Evolutionary conservation across 352 stramenopile species (phyloP), one percentile per base, ranked within the genome.

Genomic region (Phytophthora pistaciae): DNA sequence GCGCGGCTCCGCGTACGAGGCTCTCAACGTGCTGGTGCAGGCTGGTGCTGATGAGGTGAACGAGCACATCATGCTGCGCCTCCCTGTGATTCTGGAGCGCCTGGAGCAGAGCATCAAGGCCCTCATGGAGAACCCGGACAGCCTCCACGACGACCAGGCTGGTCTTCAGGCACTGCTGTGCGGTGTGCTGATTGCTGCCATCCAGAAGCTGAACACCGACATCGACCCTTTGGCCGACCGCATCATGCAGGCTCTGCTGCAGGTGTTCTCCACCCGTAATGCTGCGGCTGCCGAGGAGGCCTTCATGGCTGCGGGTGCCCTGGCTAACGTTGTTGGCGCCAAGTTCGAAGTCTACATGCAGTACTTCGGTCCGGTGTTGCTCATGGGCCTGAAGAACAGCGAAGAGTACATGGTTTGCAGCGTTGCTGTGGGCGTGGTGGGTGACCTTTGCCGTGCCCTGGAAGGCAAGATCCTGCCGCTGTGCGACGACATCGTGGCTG

Each of bases 361-460:
- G 57, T 93, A 90, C 56, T 96, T 99, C 54, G 88, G 95, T 18
- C 95, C 95, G 2, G 92, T 98, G 36, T 75, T 99, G 21, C 79
- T 99, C 48, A 82, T 88, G 64, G 96, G 97, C 13, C 72, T 99
- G 38, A 88, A 89, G 13, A 99, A 98, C 81, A 97, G 97, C 69
- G 92, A 98, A 50, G 96, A 98, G 40, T 98, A 98, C 74, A 96
- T 98, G 83, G 94, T 99, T 33, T 99, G 97, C 86, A 98, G 90
- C 52, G 94, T 98, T 20, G 92, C 97, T 10, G 96, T 99, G 0
- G 96, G 96, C 5, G 92, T 98, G 23, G 92, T 99, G 8, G 97
- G 97, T 46, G 97, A 99, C 56, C 87, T 99, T 13, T 98, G 94
- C 74, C 92, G 96, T 58, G 94, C 96, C 42, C 85, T 99, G 23